Evolutionary conservation across 2,329 filamentous ascomycete genomes (phyloP), one percentile per base, ranked within the genome.

Genomic region (Whalleya microplaca): DNA sequence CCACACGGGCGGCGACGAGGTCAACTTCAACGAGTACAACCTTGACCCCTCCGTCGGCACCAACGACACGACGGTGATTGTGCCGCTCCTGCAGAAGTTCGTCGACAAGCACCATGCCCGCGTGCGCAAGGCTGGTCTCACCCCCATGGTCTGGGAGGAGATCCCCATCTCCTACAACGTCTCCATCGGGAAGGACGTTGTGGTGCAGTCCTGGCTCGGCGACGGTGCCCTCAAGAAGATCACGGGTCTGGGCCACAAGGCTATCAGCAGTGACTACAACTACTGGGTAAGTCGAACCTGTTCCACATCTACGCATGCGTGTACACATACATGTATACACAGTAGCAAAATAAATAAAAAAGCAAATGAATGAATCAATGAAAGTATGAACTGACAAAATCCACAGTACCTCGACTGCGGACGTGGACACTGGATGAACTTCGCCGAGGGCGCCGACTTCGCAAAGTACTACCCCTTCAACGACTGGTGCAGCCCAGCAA

Each of bases 1-100:
- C 78, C 92, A 96, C 75, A 90, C 90, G 1, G 92, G 92, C 44
- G 92, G 92, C 52, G 92, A 96, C 67, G 92, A 96, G 76, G 85
- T 96, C 59, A 94, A 95, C 73, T 80, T 80, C 59, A 88, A 93
- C 66, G 84, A 87, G 50, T 93, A 91, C 68, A 78, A 78, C 41
- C 81, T 94, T 10, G 92, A 96, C 69, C 84, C 87, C 3, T 89
- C 84, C 1, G 85, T 96, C 40, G 73, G 80, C 5, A 89, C 87
- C 29, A 91, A 89, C 69, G 77, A 86, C 51, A 76, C 80, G 0
- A 73, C 77, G 1, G 81, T 94, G 14, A 77, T 96, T 40, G 81
- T 84, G 68, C 90, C 92, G 1, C 80, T 95, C 20, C 81, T 96
- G 70, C 91, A 96, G 71, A 84, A 81, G 55, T 92, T 96, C 69